phyloP scores from a whole-genome alignment of 495 filamentous ascomycete genomes.

The Xylaria venustula region DNA sequence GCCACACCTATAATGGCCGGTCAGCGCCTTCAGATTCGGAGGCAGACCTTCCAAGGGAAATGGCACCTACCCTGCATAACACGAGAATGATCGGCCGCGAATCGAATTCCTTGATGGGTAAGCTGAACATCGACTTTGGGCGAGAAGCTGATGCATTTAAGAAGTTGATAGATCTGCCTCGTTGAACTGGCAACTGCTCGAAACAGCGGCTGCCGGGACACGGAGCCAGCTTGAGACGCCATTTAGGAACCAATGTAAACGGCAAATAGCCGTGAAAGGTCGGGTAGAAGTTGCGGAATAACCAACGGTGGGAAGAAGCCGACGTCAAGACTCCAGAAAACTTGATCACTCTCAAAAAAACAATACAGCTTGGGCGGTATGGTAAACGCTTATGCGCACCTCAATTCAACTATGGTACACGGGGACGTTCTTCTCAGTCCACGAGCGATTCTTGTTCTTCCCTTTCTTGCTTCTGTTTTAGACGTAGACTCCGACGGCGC shows the following conservation, averaged over 20 bases:
- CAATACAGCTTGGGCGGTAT: conserved; percentile 8
- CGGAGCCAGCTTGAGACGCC: conserved; percentile 7
- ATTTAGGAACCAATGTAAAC: background rate
- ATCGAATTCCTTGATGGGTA: conserved; percentile 75
- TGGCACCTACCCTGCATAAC: conserved; percentile 71
- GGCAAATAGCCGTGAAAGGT: background rate
- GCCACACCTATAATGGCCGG: conserved; percentile 60
- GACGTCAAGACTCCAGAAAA: background rate
- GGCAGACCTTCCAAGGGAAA: background rate
- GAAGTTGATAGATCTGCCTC: conserved; percentile 81
- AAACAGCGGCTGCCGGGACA: conserved; percentile 57
- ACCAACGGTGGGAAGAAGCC: background rate
- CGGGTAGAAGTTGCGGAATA: background rate
- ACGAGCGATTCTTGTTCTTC: conserved; percentile 32
- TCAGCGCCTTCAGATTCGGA: conserved; percentile 1
- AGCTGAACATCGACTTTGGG: conserved; percentile 82
- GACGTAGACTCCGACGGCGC: conserved; percentile 97
- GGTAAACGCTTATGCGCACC: conserved; percentile 13
- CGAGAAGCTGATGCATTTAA: conserved; percentile 83
- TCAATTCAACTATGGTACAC: conserved; percentile 45
- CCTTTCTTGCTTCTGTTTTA: conserved; percentile 48
- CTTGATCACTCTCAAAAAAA: conserved; percentile 9
- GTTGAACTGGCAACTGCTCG: conserved; percentile 82
- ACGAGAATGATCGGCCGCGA: conserved; percentile 79
- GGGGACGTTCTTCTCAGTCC: conserved; percentile 25